phyloP scores from a whole-genome alignment of 805 yeast species.

The Hanseniaspora vineae region DNA sequence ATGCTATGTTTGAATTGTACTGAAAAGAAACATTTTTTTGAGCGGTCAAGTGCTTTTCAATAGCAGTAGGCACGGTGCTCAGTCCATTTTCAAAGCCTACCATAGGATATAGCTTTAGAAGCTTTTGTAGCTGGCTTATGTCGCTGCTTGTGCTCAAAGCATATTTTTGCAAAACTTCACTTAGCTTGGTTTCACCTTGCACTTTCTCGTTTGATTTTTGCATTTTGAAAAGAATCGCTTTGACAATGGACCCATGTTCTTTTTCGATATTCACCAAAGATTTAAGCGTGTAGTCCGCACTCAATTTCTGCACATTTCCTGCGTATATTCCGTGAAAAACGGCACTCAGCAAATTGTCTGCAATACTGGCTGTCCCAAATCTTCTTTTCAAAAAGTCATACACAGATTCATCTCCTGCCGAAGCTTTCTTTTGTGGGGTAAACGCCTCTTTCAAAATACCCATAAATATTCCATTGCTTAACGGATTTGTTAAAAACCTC shows the following conservation, averaged over 20 bases:
- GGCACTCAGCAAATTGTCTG: constrained; percentile 63
- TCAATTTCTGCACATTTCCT: constrained; percentile 57
- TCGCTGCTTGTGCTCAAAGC: constrained; percentile 16
- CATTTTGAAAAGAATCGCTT: constrained; percentile 27
- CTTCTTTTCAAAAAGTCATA: constrained; percentile 54
- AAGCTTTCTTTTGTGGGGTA: constrained; percentile 15
- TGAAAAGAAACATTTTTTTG: constrained; percentile 27
- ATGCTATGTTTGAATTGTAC: not conserved
- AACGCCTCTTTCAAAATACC: constrained; percentile 44
- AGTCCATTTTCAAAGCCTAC: constrained; percentile 45
- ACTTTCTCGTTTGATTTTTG: constrained; percentile 9
- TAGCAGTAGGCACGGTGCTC: constrained; percentile 34
- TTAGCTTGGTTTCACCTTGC: not conserved
- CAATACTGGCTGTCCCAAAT: constrained; percentile 38
- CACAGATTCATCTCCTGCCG: constrained; percentile 53
- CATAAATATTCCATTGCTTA: constrained; percentile 31
- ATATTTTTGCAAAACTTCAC: not conserved
- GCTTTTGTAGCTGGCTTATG: constrained; percentile 24
- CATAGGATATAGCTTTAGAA: constrained; percentile 47
- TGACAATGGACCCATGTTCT: constrained; percentile 44
- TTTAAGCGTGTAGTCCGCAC: constrained; percentile 51
- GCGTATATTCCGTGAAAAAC: constrained; percentile 84
- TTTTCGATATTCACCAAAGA: constrained; percentile 43
- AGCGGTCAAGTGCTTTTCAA: constrained; percentile 27
- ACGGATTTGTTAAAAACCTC: constrained; percentile 28